Percentiles rank a stretch among this genome's conserved stretches.
These are phyloP conservation scores for Setaria italica DNA, from an alignment of 202 grass and related monocot genomes.

Conservation along the genomic window DNA sequence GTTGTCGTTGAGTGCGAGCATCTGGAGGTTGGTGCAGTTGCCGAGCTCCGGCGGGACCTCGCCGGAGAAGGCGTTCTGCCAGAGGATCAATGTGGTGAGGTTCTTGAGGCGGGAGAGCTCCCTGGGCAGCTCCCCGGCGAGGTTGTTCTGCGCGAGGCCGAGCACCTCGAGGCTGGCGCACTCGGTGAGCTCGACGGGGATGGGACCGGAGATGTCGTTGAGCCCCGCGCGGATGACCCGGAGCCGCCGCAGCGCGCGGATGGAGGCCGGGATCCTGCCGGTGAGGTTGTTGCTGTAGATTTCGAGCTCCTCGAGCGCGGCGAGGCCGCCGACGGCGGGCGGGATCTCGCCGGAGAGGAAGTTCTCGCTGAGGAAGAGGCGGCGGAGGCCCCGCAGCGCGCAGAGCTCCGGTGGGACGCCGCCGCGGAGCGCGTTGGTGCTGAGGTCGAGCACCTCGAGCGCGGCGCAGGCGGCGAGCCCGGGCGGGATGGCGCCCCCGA, in stretches of 20 bases:
- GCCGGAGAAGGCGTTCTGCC: slow-evolving; percentile 80
- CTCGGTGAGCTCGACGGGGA: slow-evolving; percentile 74
- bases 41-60: slow-evolving; percentile 86
- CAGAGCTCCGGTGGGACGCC: slow-evolving; percentile 64
- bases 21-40: slow-evolving; percentile 69
- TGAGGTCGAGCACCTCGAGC: slow-evolving; percentile 87
- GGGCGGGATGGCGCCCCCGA: slow-evolving; percentile 58
- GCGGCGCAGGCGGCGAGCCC: slow-evolving; percentile 58
- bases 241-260: slow-evolving; percentile 61
- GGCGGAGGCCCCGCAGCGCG: slow-evolving; percentile 51
- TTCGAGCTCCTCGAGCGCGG: slow-evolving; percentile 81
- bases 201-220: slow-evolving; percentile 74
- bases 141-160: slow-evolving; percentile 82
- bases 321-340: slow-evolving; percentile 53
- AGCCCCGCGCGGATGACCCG: slow-evolving; percentile 87
- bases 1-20: slow-evolving; percentile 90
- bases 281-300: slow-evolving; percentile 98
- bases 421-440: slow-evolving; percentile 75
- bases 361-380: slow-evolving; percentile 96
- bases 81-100: slow-evolving; percentile 83
- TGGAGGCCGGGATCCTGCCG: slow-evolving; percentile 65
- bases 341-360: slow-evolving; percentile 68
- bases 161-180: slow-evolving; percentile 74
- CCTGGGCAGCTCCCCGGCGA: slow-evolving; percentile 59
- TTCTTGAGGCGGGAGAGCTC: slow-evolving; percentile 73